Evolutionary conservation across 1,139 yeast species (phyloP).

Genomic region (Candida smagusa): DNA sequence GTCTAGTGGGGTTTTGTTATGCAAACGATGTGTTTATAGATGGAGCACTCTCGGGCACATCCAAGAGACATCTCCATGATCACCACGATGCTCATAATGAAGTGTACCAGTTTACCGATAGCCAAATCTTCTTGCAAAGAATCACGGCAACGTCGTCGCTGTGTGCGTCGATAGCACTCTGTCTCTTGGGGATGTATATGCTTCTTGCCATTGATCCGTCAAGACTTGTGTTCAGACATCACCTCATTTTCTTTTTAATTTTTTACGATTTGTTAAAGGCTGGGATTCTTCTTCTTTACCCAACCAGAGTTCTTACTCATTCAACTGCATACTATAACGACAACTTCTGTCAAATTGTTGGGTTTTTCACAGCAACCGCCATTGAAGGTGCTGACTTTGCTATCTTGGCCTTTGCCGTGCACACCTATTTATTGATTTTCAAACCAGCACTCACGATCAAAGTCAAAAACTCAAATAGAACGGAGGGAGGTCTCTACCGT

Average conservation of each 20-base stretch:
- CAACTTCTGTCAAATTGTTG: slow-evolving; percentile 68
- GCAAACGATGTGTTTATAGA: too few species aligned
- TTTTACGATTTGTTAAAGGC: slow-evolving; percentile 77
- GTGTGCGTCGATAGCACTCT: slow-evolving; percentile 53
- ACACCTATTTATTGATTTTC: slow-evolving; percentile 73
- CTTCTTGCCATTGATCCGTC: slow-evolving; percentile 61
- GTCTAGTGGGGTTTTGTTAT: too few species aligned
- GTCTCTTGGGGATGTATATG: slow-evolving; percentile 52
- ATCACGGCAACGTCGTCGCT: slow-evolving; percentile 58
- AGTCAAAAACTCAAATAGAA: slow-evolving; percentile 39
- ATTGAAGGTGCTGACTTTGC: slow-evolving; percentile 90
- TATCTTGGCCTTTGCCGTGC: slow-evolving; percentile 78
- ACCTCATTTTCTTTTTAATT: slow-evolving; percentile 63
- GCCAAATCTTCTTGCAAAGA: slow-evolving; percentile 34
- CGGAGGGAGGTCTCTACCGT: slow-evolving; percentile 75
- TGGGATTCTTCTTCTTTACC: slow-evolving; percentile 64
- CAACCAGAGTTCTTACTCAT: slow-evolving; percentile 54
- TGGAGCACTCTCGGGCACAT: too few species aligned
- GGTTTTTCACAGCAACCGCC: slow-evolving; percentile 79
- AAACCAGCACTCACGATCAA: slow-evolving; percentile 49
- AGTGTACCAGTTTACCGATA: slow-evolving; percentile 22
- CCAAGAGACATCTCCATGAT: not conserved
- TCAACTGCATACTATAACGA: slow-evolving; percentile 50
- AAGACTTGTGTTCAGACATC: slow-evolving; percentile 65
- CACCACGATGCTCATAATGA: slow-evolving; percentile 16